Evolutionary conservation across 345 rosid species (phyloP).

Genomic region (Eucalyptus urophylla): DNA sequence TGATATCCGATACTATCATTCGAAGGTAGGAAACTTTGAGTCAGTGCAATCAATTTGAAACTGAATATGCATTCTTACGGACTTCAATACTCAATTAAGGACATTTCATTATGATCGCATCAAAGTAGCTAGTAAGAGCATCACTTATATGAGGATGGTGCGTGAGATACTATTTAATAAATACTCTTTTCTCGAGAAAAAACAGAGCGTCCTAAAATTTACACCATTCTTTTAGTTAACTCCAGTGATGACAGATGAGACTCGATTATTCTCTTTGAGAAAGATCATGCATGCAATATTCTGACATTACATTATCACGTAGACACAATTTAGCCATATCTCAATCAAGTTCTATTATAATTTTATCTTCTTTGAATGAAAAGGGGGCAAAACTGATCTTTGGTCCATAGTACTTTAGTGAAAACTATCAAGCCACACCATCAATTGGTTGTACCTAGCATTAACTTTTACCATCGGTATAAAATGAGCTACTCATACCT

Average conservation of each 20-base stretch:
- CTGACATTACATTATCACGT: background rate
- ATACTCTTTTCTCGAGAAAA: background rate
- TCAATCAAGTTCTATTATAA: background rate
- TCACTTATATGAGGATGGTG: background rate
- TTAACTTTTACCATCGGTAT: background rate
- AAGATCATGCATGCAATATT: background rate
- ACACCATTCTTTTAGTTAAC: background rate
- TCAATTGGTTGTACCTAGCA: background rate
- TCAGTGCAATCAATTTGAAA: background rate
- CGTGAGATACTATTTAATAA: background rate
- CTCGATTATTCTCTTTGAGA: background rate
- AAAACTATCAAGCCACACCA: background rate
- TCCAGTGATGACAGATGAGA: background rate
- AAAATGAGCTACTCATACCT: slow-evolving; percentile 8
- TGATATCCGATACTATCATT: background rate
- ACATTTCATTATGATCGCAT: background rate
- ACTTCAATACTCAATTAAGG: background rate
- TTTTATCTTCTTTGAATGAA: background rate
- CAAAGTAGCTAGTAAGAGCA: background rate
- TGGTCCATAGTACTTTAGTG: background rate
- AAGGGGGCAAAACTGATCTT: accelerated
- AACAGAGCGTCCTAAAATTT: background rate
- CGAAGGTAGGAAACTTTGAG: background rate
- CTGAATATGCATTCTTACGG: background rate
- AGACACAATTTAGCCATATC: background rate